A percentile compares a stretch with the other conserved stretches of the same genome.
phyloP scores from a whole-genome alignment of 1,284 basidiomycete genomes.

The Cryptococcus sp. region DNA sequence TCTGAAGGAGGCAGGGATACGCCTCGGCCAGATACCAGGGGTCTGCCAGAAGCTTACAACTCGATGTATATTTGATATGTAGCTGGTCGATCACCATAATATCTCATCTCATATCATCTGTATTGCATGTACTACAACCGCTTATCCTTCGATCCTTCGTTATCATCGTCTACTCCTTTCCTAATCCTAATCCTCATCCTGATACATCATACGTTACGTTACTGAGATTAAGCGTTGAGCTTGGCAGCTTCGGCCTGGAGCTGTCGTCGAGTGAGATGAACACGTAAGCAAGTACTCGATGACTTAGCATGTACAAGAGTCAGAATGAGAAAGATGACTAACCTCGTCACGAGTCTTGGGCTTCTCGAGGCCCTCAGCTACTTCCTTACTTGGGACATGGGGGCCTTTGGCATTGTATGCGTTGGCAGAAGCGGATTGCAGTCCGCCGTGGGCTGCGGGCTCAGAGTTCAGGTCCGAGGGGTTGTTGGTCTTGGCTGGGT shows the following conservation, averaged over 20 bases:
- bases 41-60: neutral
- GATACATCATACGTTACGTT: neutral
- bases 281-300: neutral
- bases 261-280: slow-evolving; percentile 10
- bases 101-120: neutral
- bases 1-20: neutral
- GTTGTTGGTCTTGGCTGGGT: slow-evolving; percentile 55
- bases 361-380: slow-evolving; percentile 48
- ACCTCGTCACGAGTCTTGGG: slow-evolving; percentile 54
- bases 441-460: slow-evolving; percentile 35
- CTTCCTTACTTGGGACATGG: slow-evolving; percentile 38
- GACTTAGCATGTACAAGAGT: neutral
- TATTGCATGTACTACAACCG: neutral
- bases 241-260: slow-evolving; percentile 40
- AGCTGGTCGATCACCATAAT: neutral
- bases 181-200: neutral
- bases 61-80: slow-evolving; percentile 1
- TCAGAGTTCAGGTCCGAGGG: slow-evolving; percentile 48
- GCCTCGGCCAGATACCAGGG: neutral
- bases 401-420: slow-evolving; percentile 47
- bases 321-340: slow-evolving; percentile 19
- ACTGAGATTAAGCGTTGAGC: slow-evolving; percentile 30
- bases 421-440: slow-evolving; percentile 40
- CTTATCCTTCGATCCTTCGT: neutral
- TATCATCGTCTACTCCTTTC: neutral